These are phyloP conservation scores for Suhomyces ambrosiae DNA, from an alignment of 1,139 yeast genomes.

Conservation along the genomic window DNA sequence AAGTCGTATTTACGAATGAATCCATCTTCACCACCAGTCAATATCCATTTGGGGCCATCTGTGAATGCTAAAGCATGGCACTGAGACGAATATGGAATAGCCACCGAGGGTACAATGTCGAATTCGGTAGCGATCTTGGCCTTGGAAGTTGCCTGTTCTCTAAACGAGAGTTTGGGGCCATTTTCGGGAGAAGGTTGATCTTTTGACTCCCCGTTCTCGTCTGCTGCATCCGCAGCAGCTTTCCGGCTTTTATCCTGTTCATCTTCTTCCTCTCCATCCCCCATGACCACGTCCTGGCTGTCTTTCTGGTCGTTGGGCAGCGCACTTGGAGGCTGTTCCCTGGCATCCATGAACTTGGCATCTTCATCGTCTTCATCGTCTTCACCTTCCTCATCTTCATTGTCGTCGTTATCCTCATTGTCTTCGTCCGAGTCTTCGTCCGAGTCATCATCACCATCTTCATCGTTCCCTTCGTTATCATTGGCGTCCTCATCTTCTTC, in stretches of 20 bases:
- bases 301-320: slow-evolving; percentile 11
- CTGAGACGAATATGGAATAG: slow-evolving; percentile 68
- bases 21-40: slow-evolving; percentile 98
- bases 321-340: slow-evolving; percentile 7
- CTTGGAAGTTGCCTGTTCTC: slow-evolving; percentile 42
- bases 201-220: slow-evolving; percentile 13
- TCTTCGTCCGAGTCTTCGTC: slow-evolving; percentile 18
- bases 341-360: slow-evolving; percentile 13
- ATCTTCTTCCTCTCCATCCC: slow-evolving; percentile 17
- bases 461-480: slow-evolving; percentile 18
- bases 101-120: slow-evolving; percentile 68
- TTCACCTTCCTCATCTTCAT: slow-evolving; percentile 16
- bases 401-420: slow-evolving; percentile 21
- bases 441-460: slow-evolving; percentile 20
- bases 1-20: slow-evolving; percentile 88
- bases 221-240: slow-evolving; percentile 13
- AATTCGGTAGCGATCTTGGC: slow-evolving; percentile 52
- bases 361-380: slow-evolving; percentile 16
- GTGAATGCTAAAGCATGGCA: slow-evolving; percentile 80
- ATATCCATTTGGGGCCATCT: slow-evolving; percentile 81
- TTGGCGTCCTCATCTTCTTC: slow-evolving; percentile 20
- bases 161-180: slow-evolving; percentile 22
- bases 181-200: slow-evolving; percentile 6
- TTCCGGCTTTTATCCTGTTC: slow-evolving; percentile 10
- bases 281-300: slow-evolving; percentile 8